Percentiles rank a stretch among this genome's conserved stretches.
phyloP scores from a whole-genome alignment of 768 basidiomycete species.

The Leucocoprinus birnbaumii region DNA sequence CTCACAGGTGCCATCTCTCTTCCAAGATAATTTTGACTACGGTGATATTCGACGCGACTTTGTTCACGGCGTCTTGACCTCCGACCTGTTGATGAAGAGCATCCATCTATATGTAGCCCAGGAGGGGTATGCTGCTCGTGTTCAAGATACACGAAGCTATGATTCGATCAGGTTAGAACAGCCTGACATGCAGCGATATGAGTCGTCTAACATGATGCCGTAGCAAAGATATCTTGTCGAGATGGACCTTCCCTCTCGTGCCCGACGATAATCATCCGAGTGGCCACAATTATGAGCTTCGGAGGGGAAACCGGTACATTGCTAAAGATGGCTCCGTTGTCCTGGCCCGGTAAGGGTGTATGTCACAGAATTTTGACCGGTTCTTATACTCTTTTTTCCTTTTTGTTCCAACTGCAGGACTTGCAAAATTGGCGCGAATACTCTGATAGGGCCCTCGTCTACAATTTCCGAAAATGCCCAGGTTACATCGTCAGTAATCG shows the following conservation, averaged over 20 bases:
- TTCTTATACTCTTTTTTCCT: not conserved
- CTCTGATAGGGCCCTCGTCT: slow-evolving; percentile 81
- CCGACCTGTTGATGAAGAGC: slow-evolving; percentile 91
- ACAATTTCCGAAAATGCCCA: slow-evolving; percentile 64
- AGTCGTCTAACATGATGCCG: slow-evolving; percentile 9
- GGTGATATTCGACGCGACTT: slow-evolving; percentile 90
- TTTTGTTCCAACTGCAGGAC: slow-evolving; percentile 41
- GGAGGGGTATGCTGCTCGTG: slow-evolving; percentile 89
- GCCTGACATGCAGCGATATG: slow-evolving; percentile 4
- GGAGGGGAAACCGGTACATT: slow-evolving; percentile 87
- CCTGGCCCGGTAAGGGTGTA: slow-evolving; percentile 68
- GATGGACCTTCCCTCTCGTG: slow-evolving; percentile 95
- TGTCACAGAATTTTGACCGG: not conserved
- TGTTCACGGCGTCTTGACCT: slow-evolving; percentile 90
- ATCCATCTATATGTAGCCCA: slow-evolving; percentile 89
- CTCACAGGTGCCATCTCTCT: slow-evolving; percentile 85
- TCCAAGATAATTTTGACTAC: slow-evolving; percentile 99
- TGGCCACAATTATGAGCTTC: slow-evolving; percentile 79
- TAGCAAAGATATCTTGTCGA: slow-evolving; percentile 89
- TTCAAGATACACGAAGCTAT: slow-evolving; percentile 90
- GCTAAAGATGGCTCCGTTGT: slow-evolving; percentile 73
- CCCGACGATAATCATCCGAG: slow-evolving; percentile 92
- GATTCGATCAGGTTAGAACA: slow-evolving; percentile 74
- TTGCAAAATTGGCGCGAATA: slow-evolving; percentile 76
- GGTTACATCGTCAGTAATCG: slow-evolving; percentile 75